Conservation (phyloP, 2,329 filamentous ascomycete species). For the Tolypocladium sp. region DNA sequence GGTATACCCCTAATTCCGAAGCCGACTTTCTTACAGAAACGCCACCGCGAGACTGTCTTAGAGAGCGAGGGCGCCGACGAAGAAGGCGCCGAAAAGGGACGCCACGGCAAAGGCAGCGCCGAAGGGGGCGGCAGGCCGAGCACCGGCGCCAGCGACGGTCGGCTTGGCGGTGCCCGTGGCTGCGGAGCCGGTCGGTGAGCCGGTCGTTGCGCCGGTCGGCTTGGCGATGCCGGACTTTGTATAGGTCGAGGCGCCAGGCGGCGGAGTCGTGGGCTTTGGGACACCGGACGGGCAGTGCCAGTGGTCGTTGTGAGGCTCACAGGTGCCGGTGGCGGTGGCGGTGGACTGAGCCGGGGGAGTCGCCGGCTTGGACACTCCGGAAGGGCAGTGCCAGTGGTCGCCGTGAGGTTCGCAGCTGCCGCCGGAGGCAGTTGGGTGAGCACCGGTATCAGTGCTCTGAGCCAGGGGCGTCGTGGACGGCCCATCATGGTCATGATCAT, state of each 20-base stretch:
- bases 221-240: background rate
- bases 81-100: conserved; percentile 4
- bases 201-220: background rate
- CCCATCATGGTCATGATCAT: background rate
- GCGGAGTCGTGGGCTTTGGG: conserved; percentile 5
- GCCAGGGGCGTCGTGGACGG: background rate
- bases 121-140: background rate
- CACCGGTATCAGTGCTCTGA: background rate
- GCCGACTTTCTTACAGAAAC: background rate
- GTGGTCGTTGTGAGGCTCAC: conserved; percentile 7
- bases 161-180: background rate
- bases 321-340: background rate
- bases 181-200: background rate
- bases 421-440: background rate
- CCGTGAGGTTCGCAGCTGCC: background rate
- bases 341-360: background rate
- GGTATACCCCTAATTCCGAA: background rate
- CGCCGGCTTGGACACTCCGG: background rate
- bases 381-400: background rate
- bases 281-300: conserved; percentile 7
- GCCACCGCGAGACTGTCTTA: background rate
- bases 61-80: conserved; percentile 6
- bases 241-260: conserved; percentile 1
- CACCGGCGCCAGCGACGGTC: background rate
- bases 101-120: conserved; percentile 2